Evolutionary conservation across 176 grass and related monocot genomes (phyloP), one percentile per base, ranked within the genome.

Genomic region (Panicum miliaceum): DNA sequence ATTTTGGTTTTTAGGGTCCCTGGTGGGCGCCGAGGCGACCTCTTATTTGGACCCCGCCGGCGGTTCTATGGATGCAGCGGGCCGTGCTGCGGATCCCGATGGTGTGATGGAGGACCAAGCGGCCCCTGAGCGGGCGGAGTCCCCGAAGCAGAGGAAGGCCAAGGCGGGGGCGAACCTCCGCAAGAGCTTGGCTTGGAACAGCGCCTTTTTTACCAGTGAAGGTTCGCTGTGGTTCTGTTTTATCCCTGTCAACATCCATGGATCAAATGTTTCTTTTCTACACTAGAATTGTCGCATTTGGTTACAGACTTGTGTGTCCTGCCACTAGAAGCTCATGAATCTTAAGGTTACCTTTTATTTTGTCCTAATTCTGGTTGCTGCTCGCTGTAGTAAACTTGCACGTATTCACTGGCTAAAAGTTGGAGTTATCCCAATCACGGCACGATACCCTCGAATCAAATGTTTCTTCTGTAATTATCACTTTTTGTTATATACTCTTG

Each of bases 141-240:
- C 96, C 12, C 93, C 93, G 15, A 78, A 91, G 57, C 68, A 56
- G 36, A 75, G 88, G 16, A 86, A 84, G 50, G 67, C 27, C 7
- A 94, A 88, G 64, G 43, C 74, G 6, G 78, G 37, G 37, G 81
- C 71, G 14, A 94, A 89, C 65, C 89, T 99, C 57, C 87, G 91
- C 67, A 96, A 94, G 82, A 94, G 96, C 80, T 81, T 99, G 73
- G 93, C 91, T 3, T 99, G 96, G 93, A 90, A 96, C 75, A 94
- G 87, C 38, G 96, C 91, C 56, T 99, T 99, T 64, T 94, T 99
- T 43, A 96, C 89, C 34, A 84, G 91, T 68, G 86, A 99, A 92
- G 89, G 89, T 92, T 64, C 23, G 63, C 38, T 25, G 6, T 71
- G 36, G 8, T 19, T 38, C 7, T 65, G 29, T 8, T 20, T 29